Evolutionary conservation across 2,329 filamentous ascomycete species (phyloP).

Genomic region (Fusarium incarnatum): DNA sequence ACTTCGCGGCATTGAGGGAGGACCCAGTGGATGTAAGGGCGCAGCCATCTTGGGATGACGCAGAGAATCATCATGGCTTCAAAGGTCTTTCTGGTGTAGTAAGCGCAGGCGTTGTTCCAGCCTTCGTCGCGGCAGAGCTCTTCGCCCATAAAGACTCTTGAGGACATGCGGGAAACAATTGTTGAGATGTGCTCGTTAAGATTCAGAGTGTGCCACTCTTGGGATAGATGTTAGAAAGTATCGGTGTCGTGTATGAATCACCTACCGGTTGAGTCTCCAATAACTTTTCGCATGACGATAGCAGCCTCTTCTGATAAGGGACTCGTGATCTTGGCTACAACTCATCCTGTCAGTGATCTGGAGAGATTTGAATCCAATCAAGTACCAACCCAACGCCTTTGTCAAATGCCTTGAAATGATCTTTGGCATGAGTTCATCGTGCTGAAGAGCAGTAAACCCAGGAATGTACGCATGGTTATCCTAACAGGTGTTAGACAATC

Average conservation of each 20-base stretch:
- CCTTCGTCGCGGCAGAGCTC: conserved; percentile 56
- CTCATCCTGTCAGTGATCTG: fast-evolving
- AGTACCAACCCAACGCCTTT: background rate
- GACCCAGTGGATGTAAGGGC: conserved; percentile 60
- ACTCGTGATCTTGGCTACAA: background rate
- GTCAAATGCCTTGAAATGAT: background rate
- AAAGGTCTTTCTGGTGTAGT: conserved; percentile 58
- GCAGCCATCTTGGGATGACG: conserved; percentile 57
- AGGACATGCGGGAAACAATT: conserved; percentile 6
- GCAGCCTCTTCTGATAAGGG: background rate
- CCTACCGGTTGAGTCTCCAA: background rate
- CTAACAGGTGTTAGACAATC: fast-evolving
- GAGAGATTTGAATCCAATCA: fast-evolving
- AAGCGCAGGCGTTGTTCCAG: conserved; percentile 58
- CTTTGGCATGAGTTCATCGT: background rate
- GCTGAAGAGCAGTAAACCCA: background rate
- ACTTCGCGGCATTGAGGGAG: conserved; percentile 49
- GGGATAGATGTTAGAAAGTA: no score
- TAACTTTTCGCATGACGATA: background rate
- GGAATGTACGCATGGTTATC: background rate
- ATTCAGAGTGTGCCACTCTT: background rate
- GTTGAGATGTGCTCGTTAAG: background rate
- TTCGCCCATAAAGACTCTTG: conserved; percentile 48
- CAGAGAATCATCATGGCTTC: conserved; percentile 45
- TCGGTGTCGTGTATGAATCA: fast-evolving